Evolutionary conservation across 2,329 filamentous ascomycete species (phyloP).

Genomic region (Aspergillus pseudoglaucus): DNA sequence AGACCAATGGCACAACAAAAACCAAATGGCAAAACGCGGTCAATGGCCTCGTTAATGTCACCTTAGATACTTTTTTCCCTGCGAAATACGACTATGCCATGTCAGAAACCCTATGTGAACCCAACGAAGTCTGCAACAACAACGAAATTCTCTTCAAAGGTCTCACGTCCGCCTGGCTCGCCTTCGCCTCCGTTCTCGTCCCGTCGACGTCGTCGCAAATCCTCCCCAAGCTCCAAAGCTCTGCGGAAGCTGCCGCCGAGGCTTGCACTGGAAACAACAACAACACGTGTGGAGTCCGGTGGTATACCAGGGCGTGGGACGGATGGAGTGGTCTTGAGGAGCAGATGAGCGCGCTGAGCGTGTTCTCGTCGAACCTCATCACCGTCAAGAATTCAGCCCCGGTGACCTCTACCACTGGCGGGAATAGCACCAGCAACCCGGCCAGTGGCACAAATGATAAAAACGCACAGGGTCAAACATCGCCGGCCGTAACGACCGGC

Average conservation of each 20-base stretch:
- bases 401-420: slow-evolving; percentile 47
- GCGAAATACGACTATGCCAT: slow-evolving; percentile 46
- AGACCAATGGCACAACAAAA: slow-evolving; percentile 28
- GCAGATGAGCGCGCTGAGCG: slow-evolving; percentile 36
- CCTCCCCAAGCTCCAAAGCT: slow-evolving; percentile 52
- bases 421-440: slow-evolving; percentile 48
- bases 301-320: slow-evolving; percentile 34
- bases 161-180: slow-evolving; percentile 62
- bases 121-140: slow-evolving; percentile 54
- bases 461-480: slow-evolving; percentile 2
- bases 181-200: slow-evolving; percentile 55
- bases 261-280: slow-evolving; percentile 56
- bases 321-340: slow-evolving; percentile 32
- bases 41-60: slow-evolving; percentile 49
- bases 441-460: slow-evolving; percentile 29
- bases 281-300: slow-evolving; percentile 46
- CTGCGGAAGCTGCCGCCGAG: slow-evolving; percentile 54
- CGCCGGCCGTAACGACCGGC: slow-evolving; percentile 22
- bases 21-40: slow-evolving; percentile 53
- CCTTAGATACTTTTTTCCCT: slow-evolving; percentile 48
- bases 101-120: slow-evolving; percentile 65
- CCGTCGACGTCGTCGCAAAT: slow-evolving; percentile 53
- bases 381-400: slow-evolving; percentile 25
- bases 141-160: slow-evolving; percentile 72
- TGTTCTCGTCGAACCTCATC: slow-evolving; percentile 28